These are phyloP conservation scores for Colletotrichum lupini DNA, from an alignment of 2,329 filamentous ascomycete genomes.

Conservation along the genomic window DNA sequence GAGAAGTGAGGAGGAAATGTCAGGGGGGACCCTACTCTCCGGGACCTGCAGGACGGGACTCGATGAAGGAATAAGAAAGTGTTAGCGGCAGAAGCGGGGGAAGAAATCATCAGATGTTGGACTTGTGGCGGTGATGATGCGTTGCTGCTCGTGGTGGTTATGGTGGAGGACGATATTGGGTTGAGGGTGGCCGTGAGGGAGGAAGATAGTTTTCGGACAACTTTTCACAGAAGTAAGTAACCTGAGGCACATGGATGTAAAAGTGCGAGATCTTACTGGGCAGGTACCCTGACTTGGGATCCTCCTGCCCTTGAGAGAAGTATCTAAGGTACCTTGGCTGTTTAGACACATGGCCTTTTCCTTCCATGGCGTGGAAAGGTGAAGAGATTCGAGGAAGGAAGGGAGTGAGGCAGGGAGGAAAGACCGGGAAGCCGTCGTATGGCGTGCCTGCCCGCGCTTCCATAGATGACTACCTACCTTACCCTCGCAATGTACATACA, in stretches of 20 bases:
- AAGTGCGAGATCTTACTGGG: no score
- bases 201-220: no score
- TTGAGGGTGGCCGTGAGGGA: background rate
- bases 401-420: background rate
- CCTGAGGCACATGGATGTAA: no score
- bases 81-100: background rate
- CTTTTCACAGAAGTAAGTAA: no score
- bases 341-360: no score
- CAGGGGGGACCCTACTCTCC: slow-evolving; percentile 1
- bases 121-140: background rate
- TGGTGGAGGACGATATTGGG: background rate
- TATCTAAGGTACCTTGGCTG: no score
- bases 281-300: no score
- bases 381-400: background rate
- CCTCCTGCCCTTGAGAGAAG: no score
- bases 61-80: slow-evolving; percentile 14
- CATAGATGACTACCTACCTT: no score
- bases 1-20: slow-evolving; percentile 1
- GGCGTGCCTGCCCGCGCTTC: no score
- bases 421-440: background rate
- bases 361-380: no score
- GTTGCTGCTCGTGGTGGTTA: background rate
- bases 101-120: background rate
- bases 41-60: slow-evolving; percentile 11
- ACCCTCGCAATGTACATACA: background rate